A percentile compares a stretch with the other conserved stretches of the same genome.
phyloP scores from a whole-genome alignment of 345 rosid genomes.

The Euphorbia pulcherrima region DNA sequence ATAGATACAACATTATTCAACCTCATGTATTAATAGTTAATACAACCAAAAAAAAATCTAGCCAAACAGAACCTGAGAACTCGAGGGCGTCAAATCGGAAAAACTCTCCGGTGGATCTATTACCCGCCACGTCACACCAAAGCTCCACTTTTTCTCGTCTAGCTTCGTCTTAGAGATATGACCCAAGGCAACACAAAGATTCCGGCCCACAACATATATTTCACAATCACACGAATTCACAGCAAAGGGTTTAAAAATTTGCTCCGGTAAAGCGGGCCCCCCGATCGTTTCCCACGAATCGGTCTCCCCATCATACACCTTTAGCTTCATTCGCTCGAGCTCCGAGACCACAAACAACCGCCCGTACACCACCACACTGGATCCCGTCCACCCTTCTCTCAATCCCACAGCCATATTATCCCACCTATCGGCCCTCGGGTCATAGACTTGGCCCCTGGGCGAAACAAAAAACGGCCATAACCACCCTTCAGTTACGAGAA shows the following conservation, averaged over 20 bases:
- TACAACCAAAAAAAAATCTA: constrained; percentile 24
- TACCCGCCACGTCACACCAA: constrained; percentile 64
- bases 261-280: constrained; percentile 76
- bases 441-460: constrained; percentile 85
- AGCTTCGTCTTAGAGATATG: constrained; percentile 39
- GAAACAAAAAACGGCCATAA: constrained; percentile 83
- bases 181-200: constrained; percentile 71
- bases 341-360: constrained; percentile 76
- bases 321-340: constrained; percentile 85
- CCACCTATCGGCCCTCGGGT: constrained; percentile 64
- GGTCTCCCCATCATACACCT: constrained; percentile 54
- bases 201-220: constrained; percentile 74
- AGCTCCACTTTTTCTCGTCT: constrained; percentile 36
- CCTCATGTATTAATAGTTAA: constrained; percentile 10
- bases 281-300: constrained; percentile 75
- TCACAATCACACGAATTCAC: constrained; percentile 53
- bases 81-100: constrained; percentile 66
- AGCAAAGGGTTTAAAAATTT: constrained; percentile 81
- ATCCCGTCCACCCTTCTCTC: constrained; percentile 93
- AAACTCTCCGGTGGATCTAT: constrained; percentile 57
- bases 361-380: constrained; percentile 68
- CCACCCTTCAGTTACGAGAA: constrained; percentile 91
- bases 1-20: constrained; percentile 19
- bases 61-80: constrained; percentile 74
- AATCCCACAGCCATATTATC: constrained; percentile 72